These are phyloP conservation scores for Hypomontagnella monticulosa DNA, from an alignment of 495 filamentous ascomycete genomes.

Conservation along the genomic window DNA sequence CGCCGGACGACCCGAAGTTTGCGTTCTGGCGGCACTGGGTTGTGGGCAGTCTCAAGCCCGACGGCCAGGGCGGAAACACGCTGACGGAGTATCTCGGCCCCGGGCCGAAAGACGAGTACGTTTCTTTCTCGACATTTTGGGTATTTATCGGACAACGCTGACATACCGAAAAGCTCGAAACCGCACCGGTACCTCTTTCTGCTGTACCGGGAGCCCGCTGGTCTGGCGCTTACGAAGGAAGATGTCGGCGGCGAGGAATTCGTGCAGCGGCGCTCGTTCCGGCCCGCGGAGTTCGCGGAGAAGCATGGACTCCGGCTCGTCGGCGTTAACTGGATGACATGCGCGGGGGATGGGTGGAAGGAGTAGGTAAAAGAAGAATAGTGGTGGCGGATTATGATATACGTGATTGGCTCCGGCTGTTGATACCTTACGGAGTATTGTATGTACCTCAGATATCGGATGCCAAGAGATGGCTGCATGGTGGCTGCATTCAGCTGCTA, in stretches of 20 bases:
- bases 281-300: slow-evolving; percentile 34
- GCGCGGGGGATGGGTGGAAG: slow-evolving; percentile 42
- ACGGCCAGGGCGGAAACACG: neutral
- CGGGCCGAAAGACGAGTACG: slow-evolving; percentile 44
- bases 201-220: slow-evolving; percentile 38
- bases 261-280: slow-evolving; percentile 40
- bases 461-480: slow-evolving; percentile 34
- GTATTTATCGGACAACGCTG: neutral
- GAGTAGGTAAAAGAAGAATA: neutral
- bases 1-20: slow-evolving; percentile 45
- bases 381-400: neutral
- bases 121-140: neutral
- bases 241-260: slow-evolving; percentile 47
- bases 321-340: slow-evolving; percentile 43
- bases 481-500: slow-evolving; percentile 23
- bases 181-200: slow-evolving; percentile 45
- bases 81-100: slow-evolving; percentile 45
- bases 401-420: slow-evolving; percentile 15
- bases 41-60: slow-evolving; percentile 32
- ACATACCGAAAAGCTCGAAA: slow-evolving; percentile 36
- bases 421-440: neutral
- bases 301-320: slow-evolving; percentile 39
- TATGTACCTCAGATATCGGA: neutral
- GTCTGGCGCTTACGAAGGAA: slow-evolving; percentile 19
- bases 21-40: slow-evolving; percentile 47